Evolutionary conservation across 2,329 filamentous ascomycete species (phyloP).

Genomic region (Coniochaeta sp.): DNA sequence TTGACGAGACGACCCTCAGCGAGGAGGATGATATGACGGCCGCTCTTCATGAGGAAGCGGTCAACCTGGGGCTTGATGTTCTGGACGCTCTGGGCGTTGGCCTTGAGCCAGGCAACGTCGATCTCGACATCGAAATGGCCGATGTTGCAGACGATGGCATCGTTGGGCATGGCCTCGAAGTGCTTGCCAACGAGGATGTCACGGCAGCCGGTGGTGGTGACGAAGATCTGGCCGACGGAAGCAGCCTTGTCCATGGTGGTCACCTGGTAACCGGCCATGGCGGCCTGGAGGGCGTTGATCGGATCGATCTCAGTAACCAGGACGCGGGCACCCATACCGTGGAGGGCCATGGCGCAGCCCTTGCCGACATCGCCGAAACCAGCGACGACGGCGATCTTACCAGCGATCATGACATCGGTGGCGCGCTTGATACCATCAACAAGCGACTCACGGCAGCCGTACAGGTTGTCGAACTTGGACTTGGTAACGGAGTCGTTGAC

Average conservation of each 20-base stretch:
- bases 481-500: constrained; percentile 99
- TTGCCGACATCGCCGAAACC: constrained; percentile 99
- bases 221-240: constrained; percentile 86
- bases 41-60: constrained; percentile 89
- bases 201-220: constrained; percentile 98
- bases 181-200: constrained; percentile 89
- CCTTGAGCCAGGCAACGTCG: constrained; percentile 99
- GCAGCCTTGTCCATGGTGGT: constrained; percentile 95
- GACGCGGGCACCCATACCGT: constrained; percentile 95
- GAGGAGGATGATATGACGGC: constrained; percentile 95
- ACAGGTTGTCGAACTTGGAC: constrained; percentile 99
- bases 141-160: constrained; percentile 99
- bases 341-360: constrained; percentile 92
- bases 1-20: constrained; percentile 99
- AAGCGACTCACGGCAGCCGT: constrained; percentile 97
- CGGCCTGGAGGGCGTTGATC: constrained; percentile 99
- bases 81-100: constrained; percentile 84
- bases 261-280: constrained; percentile 95
- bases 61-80: constrained; percentile 99
- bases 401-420: constrained; percentile 99
- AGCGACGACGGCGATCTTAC: constrained; percentile 95
- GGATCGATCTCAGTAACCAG: constrained; percentile 95
- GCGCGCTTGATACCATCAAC: constrained; percentile 99
- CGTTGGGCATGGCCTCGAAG: constrained; percentile 94
- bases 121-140: constrained; percentile 99